These are phyloP conservation scores for Seiridium unicorne DNA, from an alignment of 2,329 filamentous ascomycete genomes.

Conservation along the genomic window DNA sequence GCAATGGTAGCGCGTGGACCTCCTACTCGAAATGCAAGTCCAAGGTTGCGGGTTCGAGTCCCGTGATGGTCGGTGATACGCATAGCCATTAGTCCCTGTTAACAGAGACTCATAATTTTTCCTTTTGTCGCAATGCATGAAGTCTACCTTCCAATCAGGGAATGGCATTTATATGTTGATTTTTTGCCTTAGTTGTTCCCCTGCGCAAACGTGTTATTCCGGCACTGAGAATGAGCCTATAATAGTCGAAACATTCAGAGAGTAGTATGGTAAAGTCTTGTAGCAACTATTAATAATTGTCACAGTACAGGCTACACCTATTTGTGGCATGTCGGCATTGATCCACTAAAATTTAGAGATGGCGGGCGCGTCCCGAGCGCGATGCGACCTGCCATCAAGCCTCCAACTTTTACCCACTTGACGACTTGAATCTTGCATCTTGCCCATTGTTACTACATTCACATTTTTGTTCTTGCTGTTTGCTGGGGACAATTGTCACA, in stretches of 20 bases:
- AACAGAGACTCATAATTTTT: conserved; percentile 12
- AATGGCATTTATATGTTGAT: too few species aligned
- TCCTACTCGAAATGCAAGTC: conserved; percentile 25
- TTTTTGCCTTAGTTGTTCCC: not conserved
- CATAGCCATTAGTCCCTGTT: not conserved
- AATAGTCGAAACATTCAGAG: too few species aligned
- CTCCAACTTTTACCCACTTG: not conserved
- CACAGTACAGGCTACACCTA: too few species aligned
- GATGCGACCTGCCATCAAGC: not conserved
- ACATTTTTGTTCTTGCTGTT: not conserved
- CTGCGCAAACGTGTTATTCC: too few species aligned
- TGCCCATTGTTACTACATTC: too few species aligned
- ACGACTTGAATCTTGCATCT: too few species aligned
- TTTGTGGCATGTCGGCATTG: not conserved
- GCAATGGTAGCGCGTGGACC: conserved; percentile 25
- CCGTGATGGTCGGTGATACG: conserved; percentile 21
- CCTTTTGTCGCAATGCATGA: conserved; percentile 4
- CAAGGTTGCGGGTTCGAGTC: conserved; percentile 35
- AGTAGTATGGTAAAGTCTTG: too few species aligned
- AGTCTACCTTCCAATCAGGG: too few species aligned
- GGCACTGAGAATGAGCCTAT: too few species aligned
- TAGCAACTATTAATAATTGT: too few species aligned
- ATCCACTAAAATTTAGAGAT: not conserved
- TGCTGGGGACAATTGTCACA: not conserved
- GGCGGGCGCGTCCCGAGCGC: not conserved